Base-by-base conservation (phyloP, 2,329 filamentous ascomycete species). In the Aspergillus brasiliensis region DNA sequence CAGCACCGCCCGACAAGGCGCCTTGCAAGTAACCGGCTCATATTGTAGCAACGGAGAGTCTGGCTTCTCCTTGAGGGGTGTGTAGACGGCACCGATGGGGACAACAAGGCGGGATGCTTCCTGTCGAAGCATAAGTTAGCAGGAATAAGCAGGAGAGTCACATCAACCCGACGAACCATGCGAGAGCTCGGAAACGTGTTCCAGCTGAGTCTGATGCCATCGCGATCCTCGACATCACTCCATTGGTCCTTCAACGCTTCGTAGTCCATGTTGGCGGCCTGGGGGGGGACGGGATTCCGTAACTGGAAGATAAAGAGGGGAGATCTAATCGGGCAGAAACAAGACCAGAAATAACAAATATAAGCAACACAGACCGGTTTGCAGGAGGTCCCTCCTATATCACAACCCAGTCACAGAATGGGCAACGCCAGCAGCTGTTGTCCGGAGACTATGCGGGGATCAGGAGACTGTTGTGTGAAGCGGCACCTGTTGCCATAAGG, bases 161-260 rank as follows among this genome's bases (percentile, higher is more conserved):
- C 23, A 34, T 13, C 13, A 11, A 34, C 5, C 46, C 53, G 58
- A 80, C 85, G 70, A 70, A 92, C 93, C 92, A 99, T 97, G 76
- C 95, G 92, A 73, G 94, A 94, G 82, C 93, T 97, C 52, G 95
- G 95, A 73, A 99, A 96, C 62, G 96, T 96, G 77, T 99, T 99
- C 95, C 95, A 99, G 80, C 94, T 97, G 67, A 99, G 84, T 65
- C 95, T 89, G 73, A 98, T 87, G 62, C 95, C 95, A 87, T 99
- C 95, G 69, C 91, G 88, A 74, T 99, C 95, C 82, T 99, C 95
- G 60, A 96, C 89, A 77, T 97, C 92, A 73, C 89, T 92, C 93
- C 93, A 97, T 81, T 94, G 90, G 80, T 97, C 93, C 81, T 97
- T 97, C 68, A 96, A 82, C 68, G 88, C 85, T 78, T 97, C 93